Base-by-base conservation (phyloP, 371 early-diverging fungal genomes). In the Nematocida sp. region DNA sequence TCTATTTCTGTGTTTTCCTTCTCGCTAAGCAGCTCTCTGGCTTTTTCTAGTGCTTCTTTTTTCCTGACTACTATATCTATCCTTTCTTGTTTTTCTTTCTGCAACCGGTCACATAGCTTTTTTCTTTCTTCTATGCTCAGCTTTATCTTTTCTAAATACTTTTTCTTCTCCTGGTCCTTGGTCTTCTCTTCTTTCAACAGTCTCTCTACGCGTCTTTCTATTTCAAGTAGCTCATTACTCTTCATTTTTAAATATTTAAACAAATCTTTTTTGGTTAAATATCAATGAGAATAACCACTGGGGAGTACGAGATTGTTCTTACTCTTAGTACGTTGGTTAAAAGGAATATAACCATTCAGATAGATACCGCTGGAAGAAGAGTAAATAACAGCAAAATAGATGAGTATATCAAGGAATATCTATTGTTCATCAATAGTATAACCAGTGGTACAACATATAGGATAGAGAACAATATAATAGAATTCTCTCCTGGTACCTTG, bases 211-310 rank as follows among this genome's bases (percentile, higher is more conserved):
- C 48, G 43, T 49, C 29, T 49, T 53, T 61, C 61, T 43, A 70
- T 57, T 57, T 70, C 74, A 17, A 49, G 31, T 43, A 70, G 46
- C 34, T 55, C 61, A 47, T 47, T 55, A 40, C 37, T 52, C 60
- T 47, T 60, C 74, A 70, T 70, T 66, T 7, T 66, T 19, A 66
- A 66, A 55, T 55, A 40, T 55, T 70, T 58, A 60, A 70, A 60
- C 74, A 57, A 58, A 61, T 35, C 60, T 70, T 70, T 60, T 58
- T 55, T 23, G n/a, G n/a, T n/a, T n/a, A n/a, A n/a, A n/a, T n/a
- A n/a, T n/a, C 32, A 29, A 58, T 70, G 74, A 31, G 60, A 61
- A 60, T 57, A 37, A 61, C 13, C 35, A 32, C 67, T n/a, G 40
- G 21, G 32, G 45, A 62, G 31, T 11, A 5, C 25, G 41, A 57